Evolutionary conservation across 2,329 filamentous ascomycete species (phyloP), one percentile per base, ranked within the genome.

Genomic region (Xenoacremonium recifei): DNA sequence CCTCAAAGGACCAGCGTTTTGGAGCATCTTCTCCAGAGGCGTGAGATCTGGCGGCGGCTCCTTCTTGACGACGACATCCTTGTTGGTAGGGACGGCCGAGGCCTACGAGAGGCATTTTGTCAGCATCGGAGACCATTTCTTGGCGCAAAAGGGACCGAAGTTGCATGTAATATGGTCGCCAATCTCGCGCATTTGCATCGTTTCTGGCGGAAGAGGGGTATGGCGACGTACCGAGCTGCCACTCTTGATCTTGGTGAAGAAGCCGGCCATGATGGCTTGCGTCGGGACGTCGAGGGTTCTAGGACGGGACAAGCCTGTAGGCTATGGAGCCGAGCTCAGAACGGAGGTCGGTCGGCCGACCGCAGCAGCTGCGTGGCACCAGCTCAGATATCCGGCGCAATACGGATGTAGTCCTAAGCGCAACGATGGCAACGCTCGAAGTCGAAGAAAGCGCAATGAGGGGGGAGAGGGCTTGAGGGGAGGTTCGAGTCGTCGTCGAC

Each of bases 1-100:
- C 59, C 89, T 83, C 53, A 95, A 71, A 3, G 91, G 83, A 4
- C 90, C 91, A 45, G 88, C 83, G 66, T 89, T 85, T 56, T 83
- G 79, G 21, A 99, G 76, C 76, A 95, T 86, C 73, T 89, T 84
- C 57, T 84, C 77, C 44, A 85, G 55, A 3, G 82, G 80, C 2
- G 80, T 84, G 40, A 76, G 55, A 57, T 84, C 81, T n/a, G 69
- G 68, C n/a, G 66, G 51, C n/a, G 68, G 62, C 51, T 82, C 77
- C 62, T 79, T 82, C 61, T 72, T 75, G 52, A 60, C 66, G 35
- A 69, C 60, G 38, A 68, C 63, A 64, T 77, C 73, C 62, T 76
- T 76, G 40, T 57, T 54, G 32, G 66, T 57, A 39, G 66, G 60
- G 48, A 64, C 69, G 39, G 70, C 64, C 50, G 66, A 65, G 45